Percentiles rank a stretch among this genome's conserved stretches.
Evolutionary conservation across 371 early-diverging fungal genomes (phyloP).

Genomic region (Rhizopus arrhizus): DNA sequence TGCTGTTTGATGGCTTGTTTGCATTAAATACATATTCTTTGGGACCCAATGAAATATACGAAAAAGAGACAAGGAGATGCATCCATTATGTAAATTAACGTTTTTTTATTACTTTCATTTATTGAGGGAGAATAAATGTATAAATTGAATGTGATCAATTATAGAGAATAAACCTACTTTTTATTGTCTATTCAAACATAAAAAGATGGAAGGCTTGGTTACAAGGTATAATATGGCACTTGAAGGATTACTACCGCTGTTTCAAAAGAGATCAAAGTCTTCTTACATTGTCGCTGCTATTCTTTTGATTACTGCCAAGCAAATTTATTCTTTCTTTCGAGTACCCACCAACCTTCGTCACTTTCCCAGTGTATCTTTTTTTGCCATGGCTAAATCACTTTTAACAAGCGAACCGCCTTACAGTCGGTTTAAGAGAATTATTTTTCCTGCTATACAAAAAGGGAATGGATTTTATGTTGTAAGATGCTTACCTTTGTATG

Average conservation of each 20-base stretch:
- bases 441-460: neutral
- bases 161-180: too few relatives aligned
- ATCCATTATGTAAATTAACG: too few relatives aligned
- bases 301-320: slow-evolving; percentile 1
- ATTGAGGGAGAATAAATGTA: too few relatives aligned
- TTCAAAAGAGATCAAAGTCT: neutral
- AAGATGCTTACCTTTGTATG: neutral
- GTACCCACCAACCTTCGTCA: slow-evolving; percentile 11
- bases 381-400: slow-evolving; percentile 16
- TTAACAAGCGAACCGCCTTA: slow-evolving; percentile 9
- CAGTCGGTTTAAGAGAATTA: slow-evolving; percentile 3
- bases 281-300: slow-evolving; percentile 17
- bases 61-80: too few relatives aligned
- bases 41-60: too few relatives aligned
- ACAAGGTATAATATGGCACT: too few relatives aligned
- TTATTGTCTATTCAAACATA: too few relatives aligned
- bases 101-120: too few relatives aligned
- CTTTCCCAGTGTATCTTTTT: slow-evolving; percentile 10
- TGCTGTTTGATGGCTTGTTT: too few relatives aligned
- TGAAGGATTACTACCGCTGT: neutral
- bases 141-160: too few relatives aligned
- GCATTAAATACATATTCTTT: too few relatives aligned
- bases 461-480: slow-evolving; percentile 10
- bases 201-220: too few relatives aligned
- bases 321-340: slow-evolving; percentile 6